phyloP scores from a whole-genome alignment of 2,329 filamentous ascomycete genomes.

The Phialemoniopsis sp. region DNA sequence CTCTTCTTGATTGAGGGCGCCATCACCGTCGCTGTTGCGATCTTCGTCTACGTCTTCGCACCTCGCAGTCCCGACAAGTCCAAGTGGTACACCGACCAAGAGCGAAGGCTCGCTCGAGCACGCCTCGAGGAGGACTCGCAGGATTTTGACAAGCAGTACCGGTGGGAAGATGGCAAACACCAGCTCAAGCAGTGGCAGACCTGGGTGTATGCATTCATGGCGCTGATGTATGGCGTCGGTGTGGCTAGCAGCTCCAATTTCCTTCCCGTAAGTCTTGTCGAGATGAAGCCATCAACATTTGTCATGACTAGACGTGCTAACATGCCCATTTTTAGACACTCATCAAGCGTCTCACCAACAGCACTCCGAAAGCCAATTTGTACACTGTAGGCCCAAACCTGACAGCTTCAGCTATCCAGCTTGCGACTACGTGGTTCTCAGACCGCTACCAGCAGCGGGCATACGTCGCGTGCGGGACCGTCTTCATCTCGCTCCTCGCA shows the following conservation, averaged over 20 bases:
- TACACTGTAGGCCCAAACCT: conserved; percentile 16
- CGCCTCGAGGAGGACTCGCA: conserved; percentile 17
- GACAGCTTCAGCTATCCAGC: conserved; percentile 11
- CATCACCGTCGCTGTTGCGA: too few relatives aligned
- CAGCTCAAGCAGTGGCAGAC: too few relatives aligned
- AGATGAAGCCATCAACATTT: too few relatives aligned
- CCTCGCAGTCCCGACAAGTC: conserved; percentile 15
- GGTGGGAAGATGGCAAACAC: conserved; percentile 16
- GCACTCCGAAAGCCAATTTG: conserved; percentile 16
- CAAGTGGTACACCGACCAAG: conserved; percentile 15
- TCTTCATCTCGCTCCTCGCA: conserved; percentile 11
- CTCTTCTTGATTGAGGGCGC: too few relatives aligned
- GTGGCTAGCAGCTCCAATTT: too few relatives aligned
- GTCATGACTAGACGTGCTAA: too few relatives aligned
- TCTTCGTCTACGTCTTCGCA: conserved; percentile 13
- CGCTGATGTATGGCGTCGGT: too few relatives aligned
- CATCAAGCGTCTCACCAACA: conserved; percentile 26
- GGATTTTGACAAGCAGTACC: conserved; percentile 13
- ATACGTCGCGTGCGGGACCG: conserved; percentile 8
- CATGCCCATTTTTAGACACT: too few relatives aligned
- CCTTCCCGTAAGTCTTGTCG: too few relatives aligned
- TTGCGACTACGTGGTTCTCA: conserved; percentile 11
- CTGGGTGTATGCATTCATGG: too few relatives aligned
- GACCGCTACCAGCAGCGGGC: conserved; percentile 13
- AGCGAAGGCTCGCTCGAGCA: conserved; percentile 15